phyloP scores from a whole-genome alignment of 129 eudicot genomes.

The Dittrichia graveolens region DNA sequence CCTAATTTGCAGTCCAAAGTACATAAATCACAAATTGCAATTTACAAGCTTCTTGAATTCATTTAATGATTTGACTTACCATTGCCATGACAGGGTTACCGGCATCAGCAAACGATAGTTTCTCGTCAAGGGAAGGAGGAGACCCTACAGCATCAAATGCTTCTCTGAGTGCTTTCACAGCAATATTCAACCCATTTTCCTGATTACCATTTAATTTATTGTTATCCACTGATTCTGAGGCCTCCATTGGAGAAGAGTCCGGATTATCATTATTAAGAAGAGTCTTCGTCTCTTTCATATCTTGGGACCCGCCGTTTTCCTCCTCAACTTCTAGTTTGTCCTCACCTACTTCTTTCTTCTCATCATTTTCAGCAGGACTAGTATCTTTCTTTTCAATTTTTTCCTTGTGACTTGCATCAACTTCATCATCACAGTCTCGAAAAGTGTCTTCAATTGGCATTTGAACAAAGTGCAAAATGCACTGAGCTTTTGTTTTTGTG shows the following conservation, averaged over 20 bases:
- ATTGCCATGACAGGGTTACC: conserved; percentile 97
- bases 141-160: conserved; percentile 91
- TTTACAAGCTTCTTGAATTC: conserved; percentile 3
- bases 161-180: conserved; percentile 81
- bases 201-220: conserved; percentile 34
- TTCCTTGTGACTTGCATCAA: conserved; percentile 26
- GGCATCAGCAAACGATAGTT: conserved; percentile 79
- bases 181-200: conserved; percentile 52
- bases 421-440: conserved; percentile 56
- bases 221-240: conserved; percentile 40
- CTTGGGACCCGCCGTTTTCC: conserved; percentile 42
- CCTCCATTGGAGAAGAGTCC: conserved; percentile 49
- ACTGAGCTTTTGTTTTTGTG: conserved; percentile 95
- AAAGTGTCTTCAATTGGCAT: conserved; percentile 97
- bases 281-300: conserved; percentile 41
- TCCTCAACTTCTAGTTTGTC: conserved; percentile 37
- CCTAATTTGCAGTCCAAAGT: neutral
- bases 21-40: conserved; percentile 7
- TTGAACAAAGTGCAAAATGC: conserved; percentile 93
- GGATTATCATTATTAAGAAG: conserved; percentile 40
- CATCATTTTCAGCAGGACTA: conserved; percentile 9
- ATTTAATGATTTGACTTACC: conserved; percentile 47
- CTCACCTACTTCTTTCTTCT: conserved; percentile 31
- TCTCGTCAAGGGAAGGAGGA: conserved; percentile 50
- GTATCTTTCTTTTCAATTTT: conserved; percentile 29